Percentiles rank a stretch among this genome's conserved stretches.
These are phyloP conservation scores for Cucurbitaria berberidis DNA, from an alignment of 2,329 filamentous ascomycete genomes.

Conservation along the genomic window DNA sequence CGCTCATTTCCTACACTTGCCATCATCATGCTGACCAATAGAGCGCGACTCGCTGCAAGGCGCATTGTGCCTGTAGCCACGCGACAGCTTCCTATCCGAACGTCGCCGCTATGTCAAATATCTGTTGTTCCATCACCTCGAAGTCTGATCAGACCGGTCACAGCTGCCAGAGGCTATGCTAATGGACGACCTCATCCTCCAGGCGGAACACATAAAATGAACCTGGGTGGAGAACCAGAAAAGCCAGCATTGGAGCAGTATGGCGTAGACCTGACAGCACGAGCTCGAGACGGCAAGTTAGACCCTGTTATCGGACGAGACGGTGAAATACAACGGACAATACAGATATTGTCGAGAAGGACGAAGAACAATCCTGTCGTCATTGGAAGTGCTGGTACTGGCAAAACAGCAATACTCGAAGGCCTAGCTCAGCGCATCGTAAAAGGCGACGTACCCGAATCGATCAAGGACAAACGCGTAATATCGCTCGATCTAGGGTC, in stretches of 20 bases:
- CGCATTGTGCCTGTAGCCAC: slow-evolving; percentile 34
- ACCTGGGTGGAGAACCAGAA: slow-evolving; percentile 75
- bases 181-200: slow-evolving; percentile 75
- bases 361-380: slow-evolving; percentile 97
- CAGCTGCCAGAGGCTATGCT: slow-evolving; percentile 62
- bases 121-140: slow-evolving; percentile 15
- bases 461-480: slow-evolving; percentile 91
- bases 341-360: slow-evolving; percentile 87
- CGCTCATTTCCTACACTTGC: slow-evolving; percentile 7
- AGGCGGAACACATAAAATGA: slow-evolving; percentile 92
- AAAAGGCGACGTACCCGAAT: slow-evolving; percentile 90
- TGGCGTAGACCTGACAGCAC: slow-evolving; percentile 86
- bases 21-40: slow-evolving; percentile 44
- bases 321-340: slow-evolving; percentile 88
- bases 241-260: slow-evolving; percentile 91
- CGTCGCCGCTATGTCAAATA: slow-evolving; percentile 33
- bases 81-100: slow-evolving; percentile 23
- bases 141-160: slow-evolving; percentile 47
- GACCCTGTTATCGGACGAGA: slow-evolving; percentile 96
- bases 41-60: slow-evolving; percentile 44
- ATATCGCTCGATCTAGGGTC: slow-evolving; percentile 87
- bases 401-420: slow-evolving; percentile 93
- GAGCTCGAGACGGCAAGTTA: slow-evolving; percentile 85
- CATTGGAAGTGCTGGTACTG: slow-evolving; percentile 89
- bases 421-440: slow-evolving; percentile 90